Evolutionary conservation across 78 protist genomes (phyloP), one percentile per base, ranked within the genome.

Genomic region (Dictyostelium intermedium): DNA sequence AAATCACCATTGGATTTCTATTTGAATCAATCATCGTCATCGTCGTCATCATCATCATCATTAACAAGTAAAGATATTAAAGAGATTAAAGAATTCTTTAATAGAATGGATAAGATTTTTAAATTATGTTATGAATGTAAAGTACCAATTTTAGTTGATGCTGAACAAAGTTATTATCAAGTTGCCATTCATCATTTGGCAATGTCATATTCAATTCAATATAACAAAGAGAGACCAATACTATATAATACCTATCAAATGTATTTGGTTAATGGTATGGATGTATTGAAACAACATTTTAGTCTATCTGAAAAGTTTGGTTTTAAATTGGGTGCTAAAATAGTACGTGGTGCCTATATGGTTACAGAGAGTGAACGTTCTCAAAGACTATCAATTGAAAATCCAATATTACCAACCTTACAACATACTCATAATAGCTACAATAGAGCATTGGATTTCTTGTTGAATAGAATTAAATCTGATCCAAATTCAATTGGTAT

Each of bases 161-260:
- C 96, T 1, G 96, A 94, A 70, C 96, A 94, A 47, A 35, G 91
- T 13, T 94, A 87, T 83, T 94, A 85, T 80, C 96, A 94, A 83
- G 53, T 63, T 35, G 92, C 93, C 20, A 94, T 94, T 53, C 94
- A 94, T 39, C 91, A 87, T 34, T 13, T 94, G 1, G 43, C 96
- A 5, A 50, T 94, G 56, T 53, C 96, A 20, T 81, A 79, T 66
- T 56, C 95, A 25, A 5, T 18, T 9, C 85, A 81, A 20, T 94
- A 87, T 63, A 94, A 94, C 37, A 76, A 35, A 8, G 76, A 85
- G n/a, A 79, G 23, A 35, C 92, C 96, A 70, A 32, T 94, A 16
- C 3, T 94, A 16, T 85, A 94, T 56, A 94, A 94, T 70, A 94
- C 96, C 25, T 94, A 87, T 34, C 96, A 94, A 79, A 86, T 87